Evolutionary conservation across 352 stramenopile genomes (phyloP), one percentile per base, ranked within the genome.

Genomic region (Pythium oligandrum): DNA sequence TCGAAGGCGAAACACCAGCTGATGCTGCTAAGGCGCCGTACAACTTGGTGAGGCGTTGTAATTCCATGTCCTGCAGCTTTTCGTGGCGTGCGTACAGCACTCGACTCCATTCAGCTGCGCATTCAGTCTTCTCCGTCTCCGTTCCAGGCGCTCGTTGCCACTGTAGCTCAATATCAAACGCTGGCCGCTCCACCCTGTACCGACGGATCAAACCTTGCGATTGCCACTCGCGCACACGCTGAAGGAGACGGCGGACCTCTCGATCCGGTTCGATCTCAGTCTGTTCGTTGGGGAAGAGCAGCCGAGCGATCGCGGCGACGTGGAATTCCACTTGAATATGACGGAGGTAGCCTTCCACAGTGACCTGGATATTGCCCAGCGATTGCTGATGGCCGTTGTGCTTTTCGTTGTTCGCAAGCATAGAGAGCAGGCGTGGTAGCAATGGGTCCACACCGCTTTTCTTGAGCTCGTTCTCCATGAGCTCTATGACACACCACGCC

Each of bases 311-410:
- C 40, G 81, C 77, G 5, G 73, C 64, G 1, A 90, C 59, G 44
- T 90, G 80, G 42, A 87, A 85, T 4, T 75, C 55, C 5, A 87
- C 42, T n/a, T 63, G 61, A 40, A 74, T 53, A 3, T 70, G 73
- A 50, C 71, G 84, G 47, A 85, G 50, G 44, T 90, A 90, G 6
- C 80, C 80, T 35, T 88, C 74, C 31, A 79, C 78, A 12, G 73
- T 59, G 49, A 70, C 59, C 31, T 73, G 63, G n/a, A 67, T 59
- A 46, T 73, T 56, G 34, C 56, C 61, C 8, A 50, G 40, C 7
- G 44, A 26, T 26, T 26, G 17, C 17, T 26, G 17, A 26, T 26
- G 11, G 40, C 34, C 51, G 1, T 32, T 30, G 0, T 33, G 35
- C 6, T 51, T 17, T 10, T 32, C 48, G 9, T 46, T 61, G 34